Evolutionary conservation across 2,329 filamentous ascomycete genomes (phyloP), one percentile per base, ranked within the genome.

Genomic region (Fusarium lateritium): DNA sequence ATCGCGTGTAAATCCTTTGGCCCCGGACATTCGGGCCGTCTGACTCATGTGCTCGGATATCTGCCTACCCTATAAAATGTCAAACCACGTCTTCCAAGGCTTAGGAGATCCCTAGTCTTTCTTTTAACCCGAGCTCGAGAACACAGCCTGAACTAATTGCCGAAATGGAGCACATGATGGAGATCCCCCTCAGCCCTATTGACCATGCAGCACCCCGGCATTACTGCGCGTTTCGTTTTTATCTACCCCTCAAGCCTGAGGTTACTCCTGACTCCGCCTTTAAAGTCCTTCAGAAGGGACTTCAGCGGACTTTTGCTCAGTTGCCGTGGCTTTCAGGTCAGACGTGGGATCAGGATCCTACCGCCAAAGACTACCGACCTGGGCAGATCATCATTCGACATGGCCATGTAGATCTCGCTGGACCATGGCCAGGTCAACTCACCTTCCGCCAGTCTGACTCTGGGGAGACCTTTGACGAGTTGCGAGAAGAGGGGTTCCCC

Each of bases 131-230:
- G n/a, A 10, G 22, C n/a, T 19, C 38, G 6, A 19, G 9, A 3
- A 34, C 22, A 28, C 34, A 36, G 22, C 47, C 33, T 24, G 21
- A 15, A 24, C 5, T 24, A 24, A 24, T 5, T 44, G 42, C 42
- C 42, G n/a, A 45, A 10, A 45, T 45, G 42, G 42, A 45, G 6
- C 11, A 45, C 11, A 31, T 45, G 24, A 45, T 45, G 2, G 42
- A 45, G 42, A 45, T n/a, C 21, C 42, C 42, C 24, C 42, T 45
- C 42, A 45, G 42, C 42, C 42, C 42, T 26, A 45, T 45, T 45
- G 42, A 45, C 42, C 42, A 45, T 45, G 42, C 42, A 31, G 42
- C 42, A n/a, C 42, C 42, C 42, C 42, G 22, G 24, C 42, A 45
- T 45, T 45, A 45, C 24, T 45, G 42, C 42, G 42, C 42, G 24